Evolutionary conservation across 2,329 filamentous ascomycete species (phyloP).

Genomic region (Paecilomyces variotii): DNA sequence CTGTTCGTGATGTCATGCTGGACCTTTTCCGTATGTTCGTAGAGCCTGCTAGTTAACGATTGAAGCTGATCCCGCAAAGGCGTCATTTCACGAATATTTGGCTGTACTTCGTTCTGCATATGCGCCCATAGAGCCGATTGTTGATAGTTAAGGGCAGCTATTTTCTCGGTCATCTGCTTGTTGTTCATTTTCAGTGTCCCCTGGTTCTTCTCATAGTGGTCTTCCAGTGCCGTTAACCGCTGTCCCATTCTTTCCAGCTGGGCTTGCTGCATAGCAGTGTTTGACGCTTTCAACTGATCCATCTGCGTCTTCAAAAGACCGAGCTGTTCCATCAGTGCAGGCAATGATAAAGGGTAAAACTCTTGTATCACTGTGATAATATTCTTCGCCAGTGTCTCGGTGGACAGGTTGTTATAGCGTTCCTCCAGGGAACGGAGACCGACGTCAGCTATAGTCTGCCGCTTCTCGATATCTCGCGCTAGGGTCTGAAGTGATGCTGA

Average conservation of each 20-base stretch:
- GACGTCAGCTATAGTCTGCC: constrained; percentile 10
- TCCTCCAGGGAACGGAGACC: constrained; percentile 35
- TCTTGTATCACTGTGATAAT: constrained; percentile 27
- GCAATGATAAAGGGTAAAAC: constrained; percentile 24
- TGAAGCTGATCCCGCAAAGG: not conserved
- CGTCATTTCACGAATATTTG: constrained; percentile 4
- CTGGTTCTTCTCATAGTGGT: not conserved
- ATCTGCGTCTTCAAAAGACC: constrained; percentile 9
- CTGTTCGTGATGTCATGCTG: not conserved
- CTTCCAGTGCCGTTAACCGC: not conserved
- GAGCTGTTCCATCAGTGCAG: constrained; percentile 14
- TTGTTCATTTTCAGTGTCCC: not conserved
- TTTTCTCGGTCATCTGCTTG: not conserved
- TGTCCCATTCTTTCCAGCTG: constrained; percentile 2
- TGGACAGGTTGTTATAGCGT: constrained; percentile 44
- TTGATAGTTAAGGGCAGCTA: not conserved
- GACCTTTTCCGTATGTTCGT: not conserved
- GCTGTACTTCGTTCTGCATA: not conserved
- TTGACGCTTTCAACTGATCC: constrained; percentile 3
- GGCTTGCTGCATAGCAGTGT: not conserved
- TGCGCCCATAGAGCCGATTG: not conserved
- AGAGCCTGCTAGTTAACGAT: constrained; percentile 3
- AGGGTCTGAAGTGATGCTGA: constrained; percentile 1
- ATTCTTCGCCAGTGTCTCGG: constrained; percentile 25
- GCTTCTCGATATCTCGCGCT: constrained; percentile 4